Evolutionary conservation across 1,284 basidiomycete species (phyloP), one percentile per base, ranked within the genome.

Genomic region (Sparassis latifolia): DNA sequence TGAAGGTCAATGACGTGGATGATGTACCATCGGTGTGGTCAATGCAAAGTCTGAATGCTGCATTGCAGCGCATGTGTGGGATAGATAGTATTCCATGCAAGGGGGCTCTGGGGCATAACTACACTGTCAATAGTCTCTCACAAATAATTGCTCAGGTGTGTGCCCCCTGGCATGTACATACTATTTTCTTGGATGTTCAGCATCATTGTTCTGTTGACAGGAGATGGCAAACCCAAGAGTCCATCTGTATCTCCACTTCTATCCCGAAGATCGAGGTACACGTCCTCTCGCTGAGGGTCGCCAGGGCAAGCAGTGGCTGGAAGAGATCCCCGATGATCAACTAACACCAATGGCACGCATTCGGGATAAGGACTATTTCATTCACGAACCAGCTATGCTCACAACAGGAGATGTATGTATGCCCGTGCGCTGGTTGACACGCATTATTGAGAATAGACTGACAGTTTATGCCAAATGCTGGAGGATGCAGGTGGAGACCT

Each of bases 391-490:
- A 4, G 54, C 58, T 1, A 51, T 66, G 37, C 53, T 68, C 1
- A 28, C 37, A 0, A 47, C 56, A 46, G 54, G 55, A 2, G 5
- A 33, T 0, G 53, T 51, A 10, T 62, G 59, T 42, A 60, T 72
- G 29, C 69, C 67, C 1, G 33, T 58, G 2, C 55, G 66, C 2
- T 73, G 68, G 69, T 69, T 69, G 46, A 57, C 35, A 2, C 53
- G 58, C 4, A 9, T 5, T 46, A 51, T 7, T 32, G 47, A 2
- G 10, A 48, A 10, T 29, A 65, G 37, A 32, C 28, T 52, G 5
- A 5, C 10, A n/a, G 27, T 48, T 1, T 47, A 47, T 44, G 50
- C 42, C 2, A 51, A 51, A 40, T 51, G 50, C 35, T 51, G 50
- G 50, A n/a, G 42, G 29, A 47, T 49, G 48, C n/a, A 31, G 28